Conservation (phyloP, 176 grass and related monocot genomes). For the Oryza rufipogon region DNA sequence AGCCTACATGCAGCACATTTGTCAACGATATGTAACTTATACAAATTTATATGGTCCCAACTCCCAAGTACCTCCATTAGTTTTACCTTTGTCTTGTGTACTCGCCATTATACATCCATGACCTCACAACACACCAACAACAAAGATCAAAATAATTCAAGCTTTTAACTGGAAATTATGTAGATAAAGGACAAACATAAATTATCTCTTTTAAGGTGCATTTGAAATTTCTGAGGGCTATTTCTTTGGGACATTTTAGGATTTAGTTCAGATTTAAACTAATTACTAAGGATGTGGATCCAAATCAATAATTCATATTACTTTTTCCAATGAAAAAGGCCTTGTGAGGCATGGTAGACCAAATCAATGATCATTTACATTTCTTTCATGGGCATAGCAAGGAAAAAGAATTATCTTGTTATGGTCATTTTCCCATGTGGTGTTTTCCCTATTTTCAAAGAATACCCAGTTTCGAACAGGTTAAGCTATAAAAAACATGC, state of each 20-base stretch:
- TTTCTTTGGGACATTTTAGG: neutral
- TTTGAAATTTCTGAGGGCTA: neutral
- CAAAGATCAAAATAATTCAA: neutral
- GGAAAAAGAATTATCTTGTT: no score
- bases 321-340: no score
- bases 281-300: neutral
- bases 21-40: neutral
- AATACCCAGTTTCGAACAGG: no score
- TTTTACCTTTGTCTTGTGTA: neutral
- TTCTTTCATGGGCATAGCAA: neutral
- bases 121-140: neutral
- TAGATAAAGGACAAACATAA: neutral
- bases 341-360: no score
- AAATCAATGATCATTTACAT: neutral
- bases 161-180: neutral
- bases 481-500: neutral
- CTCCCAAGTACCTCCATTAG: neutral
- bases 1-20: neutral
- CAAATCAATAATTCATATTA: neutral
- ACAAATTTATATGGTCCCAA: neutral
- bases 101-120: neutral
- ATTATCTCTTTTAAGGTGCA: neutral
- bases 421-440: no score
- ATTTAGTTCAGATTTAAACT: neutral
- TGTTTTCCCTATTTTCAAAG: no score